Evolutionary conservation across 2,329 filamentous ascomycete species (phyloP).

Genomic region (Lachnellula subtilissima): DNA sequence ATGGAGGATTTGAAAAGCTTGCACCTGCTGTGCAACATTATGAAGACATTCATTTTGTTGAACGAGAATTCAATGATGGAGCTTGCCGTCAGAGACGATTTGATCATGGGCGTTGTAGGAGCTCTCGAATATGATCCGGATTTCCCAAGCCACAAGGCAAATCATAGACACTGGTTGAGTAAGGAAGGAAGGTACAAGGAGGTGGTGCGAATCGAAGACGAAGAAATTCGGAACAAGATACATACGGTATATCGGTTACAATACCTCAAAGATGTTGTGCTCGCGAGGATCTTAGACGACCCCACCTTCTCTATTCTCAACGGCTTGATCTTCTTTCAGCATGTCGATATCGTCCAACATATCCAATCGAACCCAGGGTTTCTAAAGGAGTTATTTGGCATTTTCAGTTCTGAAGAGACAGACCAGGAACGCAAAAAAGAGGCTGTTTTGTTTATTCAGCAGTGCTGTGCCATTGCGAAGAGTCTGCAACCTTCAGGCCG

Average conservation of each 20-base stretch:
- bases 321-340: slow-evolving; percentile 97
- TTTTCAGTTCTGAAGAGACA: slow-evolving; percentile 65
- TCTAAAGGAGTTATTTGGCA: slow-evolving; percentile 78
- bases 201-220: slow-evolving; percentile 86
- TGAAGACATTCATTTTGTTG: slow-evolving; percentile 91
- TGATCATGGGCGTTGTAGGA: slow-evolving; percentile 87
- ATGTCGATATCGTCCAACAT: slow-evolving; percentile 95
- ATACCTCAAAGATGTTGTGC: slow-evolving; percentile 96
- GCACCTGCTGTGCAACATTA: slow-evolving; percentile 92
- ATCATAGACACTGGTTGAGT: slow-evolving; percentile 88
- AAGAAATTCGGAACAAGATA: slow-evolving; percentile 79
- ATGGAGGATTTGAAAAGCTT: slow-evolving; percentile 81
- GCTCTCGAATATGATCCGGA: slow-evolving; percentile 97
- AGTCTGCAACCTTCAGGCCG: slow-evolving; percentile 82
- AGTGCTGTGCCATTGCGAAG: slow-evolving; percentile 91
- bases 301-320: slow-evolving; percentile 97
- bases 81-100: slow-evolving; percentile 82
- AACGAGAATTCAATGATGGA: slow-evolving; percentile 96
- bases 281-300: slow-evolving; percentile 93
- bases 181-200: slow-evolving; percentile 91
- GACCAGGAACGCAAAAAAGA: slow-evolving; percentile 79
- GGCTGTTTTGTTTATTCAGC: slow-evolving; percentile 92
- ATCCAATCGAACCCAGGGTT: slow-evolving; percentile 78
- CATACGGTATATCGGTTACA: slow-evolving; percentile 94
- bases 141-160: slow-evolving; percentile 95